Conservation (phyloP, 441 rosid species). For the Aleurites moluccanus region DNA sequence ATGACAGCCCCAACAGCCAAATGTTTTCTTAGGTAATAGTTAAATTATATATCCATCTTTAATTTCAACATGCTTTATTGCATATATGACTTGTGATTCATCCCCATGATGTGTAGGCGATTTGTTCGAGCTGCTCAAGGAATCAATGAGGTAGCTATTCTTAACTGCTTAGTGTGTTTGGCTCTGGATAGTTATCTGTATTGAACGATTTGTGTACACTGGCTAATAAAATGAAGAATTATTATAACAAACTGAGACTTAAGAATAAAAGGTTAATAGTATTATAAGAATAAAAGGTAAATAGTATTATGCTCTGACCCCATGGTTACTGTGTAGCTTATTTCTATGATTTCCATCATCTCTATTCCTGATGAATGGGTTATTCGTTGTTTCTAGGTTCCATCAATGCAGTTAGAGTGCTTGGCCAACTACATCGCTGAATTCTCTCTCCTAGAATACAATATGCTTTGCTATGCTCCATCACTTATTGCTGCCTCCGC, state of each 20-base stretch:
- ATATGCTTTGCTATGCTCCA: conserved; percentile 73
- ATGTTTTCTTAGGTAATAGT: conserved; percentile 72
- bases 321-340: neutral
- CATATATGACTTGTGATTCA: conserved; percentile 16
- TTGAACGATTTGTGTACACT: neutral
- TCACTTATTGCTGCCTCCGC: conserved; percentile 88
- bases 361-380: neutral
- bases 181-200: neutral
- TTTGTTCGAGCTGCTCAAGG: conserved; percentile 91
- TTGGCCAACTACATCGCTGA: conserved; percentile 74
- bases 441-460: conserved; percentile 74
- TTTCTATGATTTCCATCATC: neutral
- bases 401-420: conserved; percentile 76
- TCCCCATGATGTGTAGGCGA: conserved; percentile 48
- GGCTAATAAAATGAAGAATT: neutral
- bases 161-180: neutral
- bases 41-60: neutral
- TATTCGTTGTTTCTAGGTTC: conserved; percentile 38
- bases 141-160: conserved; percentile 58
- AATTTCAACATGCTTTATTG: conserved; percentile 3
- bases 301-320: neutral
- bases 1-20: conserved; percentile 88
- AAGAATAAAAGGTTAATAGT: neutral
- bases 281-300: neutral
- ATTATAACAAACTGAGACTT: neutral